Conservation (phyloP, 768 basidiomycete species). For the Leccinum disarticulatum region DNA sequence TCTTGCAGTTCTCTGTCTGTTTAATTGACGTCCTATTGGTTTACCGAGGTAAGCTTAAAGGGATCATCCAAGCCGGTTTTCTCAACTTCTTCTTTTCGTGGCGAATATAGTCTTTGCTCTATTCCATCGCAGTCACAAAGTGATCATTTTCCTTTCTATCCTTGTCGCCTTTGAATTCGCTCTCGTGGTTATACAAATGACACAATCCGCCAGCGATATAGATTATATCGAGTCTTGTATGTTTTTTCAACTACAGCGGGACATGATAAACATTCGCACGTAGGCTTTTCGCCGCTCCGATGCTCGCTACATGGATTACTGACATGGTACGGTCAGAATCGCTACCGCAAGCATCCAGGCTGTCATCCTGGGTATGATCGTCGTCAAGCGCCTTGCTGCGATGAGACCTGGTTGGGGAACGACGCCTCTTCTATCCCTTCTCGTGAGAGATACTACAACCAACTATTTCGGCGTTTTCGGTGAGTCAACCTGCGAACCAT, state of each 20-base stretch:
- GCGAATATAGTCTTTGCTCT: conserved; percentile 19
- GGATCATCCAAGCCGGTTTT: not conserved
- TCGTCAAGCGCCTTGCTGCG: conserved; percentile 36
- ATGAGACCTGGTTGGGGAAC: conserved; percentile 41
- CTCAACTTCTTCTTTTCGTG: not conserved
- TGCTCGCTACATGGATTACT: not conserved
- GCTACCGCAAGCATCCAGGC: conserved; percentile 34
- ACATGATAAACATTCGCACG: not conserved
- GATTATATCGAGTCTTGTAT: conserved; percentile 21
- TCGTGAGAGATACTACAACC: conserved; percentile 46
- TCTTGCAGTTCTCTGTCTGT: conserved; percentile 10
- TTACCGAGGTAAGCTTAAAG: conserved; percentile 20
- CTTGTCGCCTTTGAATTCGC: conserved; percentile 22
- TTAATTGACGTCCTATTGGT: conserved; percentile 25
- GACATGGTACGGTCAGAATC: conserved; percentile 4
- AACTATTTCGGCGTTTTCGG: conserved; percentile 43
- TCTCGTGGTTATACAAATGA: conserved; percentile 16
- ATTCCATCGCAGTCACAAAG: conserved; percentile 37
- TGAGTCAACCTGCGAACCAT: conserved; percentile 16
- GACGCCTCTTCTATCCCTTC: conserved; percentile 39
- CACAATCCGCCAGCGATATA: conserved; percentile 7
- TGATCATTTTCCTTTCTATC: conserved; percentile 22
- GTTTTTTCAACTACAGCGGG: conserved; percentile 17
- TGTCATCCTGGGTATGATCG: conserved; percentile 39
- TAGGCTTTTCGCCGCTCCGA: conserved; percentile 16